phyloP scores from a whole-genome alignment of 495 filamentous ascomycete genomes.

The Collariella sp. region DNA sequence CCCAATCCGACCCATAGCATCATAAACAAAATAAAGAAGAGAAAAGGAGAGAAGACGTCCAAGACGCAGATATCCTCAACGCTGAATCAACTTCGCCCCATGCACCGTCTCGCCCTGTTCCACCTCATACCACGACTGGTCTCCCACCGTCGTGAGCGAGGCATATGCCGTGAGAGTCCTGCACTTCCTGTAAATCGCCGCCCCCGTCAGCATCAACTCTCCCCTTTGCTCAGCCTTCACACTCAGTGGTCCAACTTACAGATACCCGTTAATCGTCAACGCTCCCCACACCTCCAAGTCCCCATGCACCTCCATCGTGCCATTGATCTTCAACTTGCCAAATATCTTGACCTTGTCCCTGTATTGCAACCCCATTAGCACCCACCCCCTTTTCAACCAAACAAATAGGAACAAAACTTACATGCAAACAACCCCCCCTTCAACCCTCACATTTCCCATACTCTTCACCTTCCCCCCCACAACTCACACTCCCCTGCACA shows the following conservation, averaged over 20 bases:
- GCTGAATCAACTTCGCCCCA: conserved; percentile 29
- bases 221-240: no score
- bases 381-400: background rate
- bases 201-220: background rate
- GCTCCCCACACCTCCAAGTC: conserved; percentile 33
- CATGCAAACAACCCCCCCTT: conserved; percentile 14
- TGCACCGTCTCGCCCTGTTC: conserved; percentile 28
- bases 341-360: conserved; percentile 36
- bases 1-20: background rate
- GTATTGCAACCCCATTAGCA: background rate
- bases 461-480: conserved; percentile 33
- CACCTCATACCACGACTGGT: conserved; percentile 30
- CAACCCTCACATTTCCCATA: conserved; percentile 33
- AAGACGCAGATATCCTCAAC: conserved; percentile 10
- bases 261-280: conserved; percentile 29
- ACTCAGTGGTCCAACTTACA: conserved; percentile 21
- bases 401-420: conserved; percentile 10
- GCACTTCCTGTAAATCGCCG: conserved; percentile 25
- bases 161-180: conserved; percentile 30
- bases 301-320: conserved; percentile 27
- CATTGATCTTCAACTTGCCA: conserved; percentile 33
- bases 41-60: background rate
- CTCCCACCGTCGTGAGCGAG: conserved; percentile 33
- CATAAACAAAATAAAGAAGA: background rate
- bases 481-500: conserved; percentile 26